A percentile compares a stretch with the other conserved stretches of the same genome.
phyloP scores from a whole-genome alignment of 2,329 filamentous ascomycete species.

The Aspergillus fructus region DNA sequence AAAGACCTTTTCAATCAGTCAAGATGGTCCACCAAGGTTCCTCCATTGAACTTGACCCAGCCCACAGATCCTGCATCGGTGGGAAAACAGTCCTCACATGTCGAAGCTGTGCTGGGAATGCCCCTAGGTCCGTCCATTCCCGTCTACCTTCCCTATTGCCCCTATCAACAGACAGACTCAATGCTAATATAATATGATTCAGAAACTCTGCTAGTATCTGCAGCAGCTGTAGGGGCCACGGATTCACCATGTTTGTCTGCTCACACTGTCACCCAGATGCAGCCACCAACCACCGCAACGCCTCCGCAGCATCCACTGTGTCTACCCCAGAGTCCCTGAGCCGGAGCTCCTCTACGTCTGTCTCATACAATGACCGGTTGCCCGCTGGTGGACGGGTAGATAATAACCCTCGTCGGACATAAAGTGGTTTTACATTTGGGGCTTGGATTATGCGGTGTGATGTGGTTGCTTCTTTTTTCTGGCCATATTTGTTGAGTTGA shows the following conservation, averaged over 20 bases:
- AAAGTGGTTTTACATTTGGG: background rate
- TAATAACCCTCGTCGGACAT: constrained; percentile 12
- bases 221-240: constrained; percentile 28
- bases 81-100: constrained; percentile 36
- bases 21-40: constrained; percentile 23
- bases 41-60: constrained; percentile 28
- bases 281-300: constrained; percentile 11
- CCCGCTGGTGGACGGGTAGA: constrained; percentile 22
- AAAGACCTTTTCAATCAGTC: background rate
- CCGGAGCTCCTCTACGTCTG: constrained; percentile 27
- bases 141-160: background rate
- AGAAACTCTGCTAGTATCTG: constrained; percentile 13
- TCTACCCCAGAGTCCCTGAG: constrained; percentile 25
- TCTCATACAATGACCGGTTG: constrained; percentile 19
- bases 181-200: too few species aligned
- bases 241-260: constrained; percentile 33
- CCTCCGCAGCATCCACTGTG: constrained; percentile 15
- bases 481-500: background rate
- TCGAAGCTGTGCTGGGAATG: constrained; percentile 37
- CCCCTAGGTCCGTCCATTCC: constrained; percentile 30
- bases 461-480: background rate
- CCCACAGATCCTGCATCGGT: constrained; percentile 34
- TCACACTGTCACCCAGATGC: constrained; percentile 31
- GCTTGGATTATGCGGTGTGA: background rate
- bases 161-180: background rate